Evolutionary conservation across 1,284 basidiomycete genomes (phyloP), one percentile per base, ranked within the genome.

Genomic region (Fomitopsis betulina): DNA sequence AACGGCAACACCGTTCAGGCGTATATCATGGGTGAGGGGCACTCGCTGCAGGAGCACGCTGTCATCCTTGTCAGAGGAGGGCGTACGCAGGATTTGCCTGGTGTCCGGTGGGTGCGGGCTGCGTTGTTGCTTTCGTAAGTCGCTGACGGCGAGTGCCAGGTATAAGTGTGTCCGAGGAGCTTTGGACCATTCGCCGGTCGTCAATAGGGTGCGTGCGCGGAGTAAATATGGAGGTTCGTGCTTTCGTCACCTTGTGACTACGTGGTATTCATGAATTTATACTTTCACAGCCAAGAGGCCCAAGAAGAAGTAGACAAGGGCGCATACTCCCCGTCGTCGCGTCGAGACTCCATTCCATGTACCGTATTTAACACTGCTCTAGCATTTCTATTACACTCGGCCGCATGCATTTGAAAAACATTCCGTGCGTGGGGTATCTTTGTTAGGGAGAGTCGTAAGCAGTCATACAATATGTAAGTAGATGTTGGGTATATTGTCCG

Each of bases 31-130:
- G 97, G 97, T 64, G 97, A 99, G 70, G 97, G 97, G 1, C 96
- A 99, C 74, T 98, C 98, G 72, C 75, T 99, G 68, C 97, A 99
- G 77, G 97, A 99, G 73, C 97, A 99, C 71, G 91, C 88, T 71
- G 97, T 99, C 2, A 96, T 99, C 4, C 75, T 98, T 45, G 85
- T 99, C 21, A 80, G 96, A 68, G 97, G 97, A 13, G 97, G 97
- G 8, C 85, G 95, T 76, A 90, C 95, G 3, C 96, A 98, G 79
- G 97, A 99, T 86, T 82, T 98, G 71, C 96, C 96, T 38, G 95
- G 96, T 84, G 91, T 97, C 35, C 86, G 91, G 95, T 96, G 70
- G 60, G 91, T 78, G 2, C 6, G 32, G 55, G 47, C 54, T 25
- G 49, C 19, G 2, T 30, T 7, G 32, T 6, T 25, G 8, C 12